Base-by-base conservation (phyloP, 805 yeast genomes). In the Pichia insulana region DNA sequence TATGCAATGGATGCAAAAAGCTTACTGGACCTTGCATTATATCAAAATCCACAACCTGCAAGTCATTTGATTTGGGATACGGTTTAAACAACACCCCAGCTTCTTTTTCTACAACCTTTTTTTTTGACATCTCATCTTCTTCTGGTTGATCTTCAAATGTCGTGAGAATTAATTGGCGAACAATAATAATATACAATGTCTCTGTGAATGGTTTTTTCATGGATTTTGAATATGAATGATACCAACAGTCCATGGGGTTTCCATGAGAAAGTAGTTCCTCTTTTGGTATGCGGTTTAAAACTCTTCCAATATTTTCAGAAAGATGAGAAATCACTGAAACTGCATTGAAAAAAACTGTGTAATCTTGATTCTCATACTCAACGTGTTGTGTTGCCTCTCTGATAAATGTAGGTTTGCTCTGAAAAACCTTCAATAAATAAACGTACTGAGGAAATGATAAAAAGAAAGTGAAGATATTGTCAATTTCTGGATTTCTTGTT, bases 311-410 rank as follows among this genome's bases (percentile, higher is more conserved):
- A 45, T 65, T 65, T 45, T 77, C 83, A 0, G 74, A 71, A 50
- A 78, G 71, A 45, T 82, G 81, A 9, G 81, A 71, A 0, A 85
- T 70, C 3, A 79, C 83, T 41, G 84, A 80, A 45, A 80, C 60
- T 1, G 82, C 76, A 47, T 81, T 82, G 57, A 82, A 82, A 53
- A 71, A 81, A 2, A 78, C 73, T 1, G 81, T 73, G 69, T 89
- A 92, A 40, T 85, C 90, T 27, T 84, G 85, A 36, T 79, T 80
- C 56, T 90, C 98, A 57, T 83, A 92, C 56, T 89, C 96, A 9
- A 90, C 88, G 59, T 90, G 98, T 45, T 76, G 80, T 6, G 73
- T 68, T 4, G 78, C 76, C 54, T 87, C 96, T 45, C 97, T 70
- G 47, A 70, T 73, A 52, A 86, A 64, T 0, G 83, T 79, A 1